Evolutionary conservation across 257 asterid species (phyloP).

Genomic region (Orobanche coerulescens): DNA sequence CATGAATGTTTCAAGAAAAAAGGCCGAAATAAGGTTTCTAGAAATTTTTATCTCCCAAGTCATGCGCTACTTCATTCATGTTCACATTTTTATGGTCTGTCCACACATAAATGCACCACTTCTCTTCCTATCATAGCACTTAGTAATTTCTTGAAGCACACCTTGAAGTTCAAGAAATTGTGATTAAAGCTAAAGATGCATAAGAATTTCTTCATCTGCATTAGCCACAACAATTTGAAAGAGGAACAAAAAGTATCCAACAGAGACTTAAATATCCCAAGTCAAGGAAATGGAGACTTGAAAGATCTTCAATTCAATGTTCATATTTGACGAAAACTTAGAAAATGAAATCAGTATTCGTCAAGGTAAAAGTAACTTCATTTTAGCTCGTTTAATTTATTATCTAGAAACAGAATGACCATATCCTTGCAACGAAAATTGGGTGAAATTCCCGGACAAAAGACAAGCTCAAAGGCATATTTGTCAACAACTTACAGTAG

Average conservation of each 20-base stretch:
- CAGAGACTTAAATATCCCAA: not conserved
- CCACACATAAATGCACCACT: not conserved
- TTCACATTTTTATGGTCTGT: constrained; percentile 5
- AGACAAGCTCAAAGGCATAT: constrained; percentile 13
- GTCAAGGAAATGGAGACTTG: not conserved
- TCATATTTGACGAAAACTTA: too few species aligned
- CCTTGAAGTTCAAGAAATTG: not conserved
- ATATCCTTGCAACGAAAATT: constrained; percentile 1
- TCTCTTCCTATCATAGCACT: not conserved
- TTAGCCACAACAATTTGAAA: not conserved
- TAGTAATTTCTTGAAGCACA: not conserved
- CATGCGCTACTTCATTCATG: not conserved
- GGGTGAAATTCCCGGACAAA: constrained; percentile 17
- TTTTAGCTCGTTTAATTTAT: constrained; percentile 15
- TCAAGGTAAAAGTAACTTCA: not conserved
- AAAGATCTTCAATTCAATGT: constrained; percentile 16
- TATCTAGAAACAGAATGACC: constrained; percentile 1
- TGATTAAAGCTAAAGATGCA: not conserved
- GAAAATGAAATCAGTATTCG: constrained; percentile 5
- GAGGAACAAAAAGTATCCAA: not conserved
- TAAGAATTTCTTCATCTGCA: not conserved
- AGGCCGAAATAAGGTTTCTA: constrained; percentile 1
- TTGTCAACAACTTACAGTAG: constrained; percentile 54
- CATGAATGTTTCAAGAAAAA: not conserved
- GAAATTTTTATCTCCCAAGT: not conserved